phyloP scores from a whole-genome alignment of 352 stramenopile genomes.

The Pythium monospermum region DNA sequence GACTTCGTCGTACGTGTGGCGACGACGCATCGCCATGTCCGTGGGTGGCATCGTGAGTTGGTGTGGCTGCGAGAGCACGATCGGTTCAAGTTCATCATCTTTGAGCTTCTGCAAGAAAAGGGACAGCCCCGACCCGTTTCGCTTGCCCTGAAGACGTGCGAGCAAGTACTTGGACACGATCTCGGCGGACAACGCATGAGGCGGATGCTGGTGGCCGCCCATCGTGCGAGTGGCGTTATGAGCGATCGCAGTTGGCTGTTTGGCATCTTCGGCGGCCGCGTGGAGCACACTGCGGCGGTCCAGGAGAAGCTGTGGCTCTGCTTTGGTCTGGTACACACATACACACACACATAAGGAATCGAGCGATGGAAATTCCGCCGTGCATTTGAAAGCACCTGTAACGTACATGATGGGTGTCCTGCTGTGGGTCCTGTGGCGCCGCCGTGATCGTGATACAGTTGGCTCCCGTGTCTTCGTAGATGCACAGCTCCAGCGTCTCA shows the following conservation, averaged over 20 bases:
- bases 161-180: constrained; percentile 67
- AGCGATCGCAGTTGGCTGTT: neutral
- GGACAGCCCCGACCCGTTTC: constrained; percentile 30
- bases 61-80: constrained; percentile 26
- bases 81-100: constrained; percentile 56
- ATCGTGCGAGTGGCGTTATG: neutral
- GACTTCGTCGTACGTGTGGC: constrained; percentile 78
- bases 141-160: constrained; percentile 53
- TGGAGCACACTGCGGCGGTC: constrained; percentile 48
- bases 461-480: constrained; percentile 66
- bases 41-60: constrained; percentile 24
- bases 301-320: constrained; percentile 41
- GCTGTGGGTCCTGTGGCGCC: constrained; percentile 39
- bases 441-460: constrained; percentile 68
- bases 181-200: constrained; percentile 28
- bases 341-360: neutral
- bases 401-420: constrained; percentile 21
- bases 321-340: constrained; percentile 23
- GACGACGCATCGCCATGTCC: constrained; percentile 56
- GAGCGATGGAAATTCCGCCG: neutral
- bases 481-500: constrained; percentile 80
- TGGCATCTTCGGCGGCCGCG: constrained; percentile 26
- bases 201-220: neutral
- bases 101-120: constrained; percentile 70
- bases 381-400: constrained; percentile 11